phyloP scores from a whole-genome alignment of 2,329 filamentous ascomycete species.

The Clonostachys rhizophaga region DNA sequence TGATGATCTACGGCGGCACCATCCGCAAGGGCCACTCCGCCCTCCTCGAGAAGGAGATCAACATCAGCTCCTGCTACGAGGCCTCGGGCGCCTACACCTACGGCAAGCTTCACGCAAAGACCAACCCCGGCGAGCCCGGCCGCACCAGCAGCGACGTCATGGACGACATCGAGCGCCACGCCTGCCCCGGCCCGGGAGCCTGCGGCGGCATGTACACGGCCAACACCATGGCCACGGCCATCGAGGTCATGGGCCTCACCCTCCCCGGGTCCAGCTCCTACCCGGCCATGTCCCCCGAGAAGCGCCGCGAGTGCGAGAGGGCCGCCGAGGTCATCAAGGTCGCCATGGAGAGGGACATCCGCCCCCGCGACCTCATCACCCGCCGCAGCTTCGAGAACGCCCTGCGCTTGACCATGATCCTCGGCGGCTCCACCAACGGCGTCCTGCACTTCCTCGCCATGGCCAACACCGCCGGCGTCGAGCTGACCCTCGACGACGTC shows the following conservation, averaged over 20 bases:
- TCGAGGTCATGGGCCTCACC: constrained; percentile 85
- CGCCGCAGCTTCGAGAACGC: constrained; percentile 83
- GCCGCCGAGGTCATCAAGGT: constrained; percentile 72
- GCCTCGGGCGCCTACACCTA: constrained; percentile 80
- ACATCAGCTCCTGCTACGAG: constrained; percentile 86
- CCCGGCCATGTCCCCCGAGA: constrained; percentile 75
- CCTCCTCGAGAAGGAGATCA: constrained; percentile 73
- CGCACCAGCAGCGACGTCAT: constrained; percentile 74
- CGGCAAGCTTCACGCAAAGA: constrained; percentile 68
- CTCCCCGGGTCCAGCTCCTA: constrained; percentile 82
- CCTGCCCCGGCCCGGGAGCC: constrained; percentile 62
- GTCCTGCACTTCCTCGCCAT: constrained; percentile 88
- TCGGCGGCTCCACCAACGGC: constrained; percentile 88
- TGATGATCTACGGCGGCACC: constrained; percentile 94
- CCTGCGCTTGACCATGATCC: constrained; percentile 82
- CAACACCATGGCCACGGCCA: constrained; percentile 88
- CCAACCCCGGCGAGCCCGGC: constrained; percentile 53
- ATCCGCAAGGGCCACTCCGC: constrained; percentile 83
- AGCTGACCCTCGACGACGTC: constrained; percentile 76
- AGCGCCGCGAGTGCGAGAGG: constrained; percentile 81
- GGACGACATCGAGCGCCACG: constrained; percentile 74
- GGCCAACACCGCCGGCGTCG: constrained; percentile 77
- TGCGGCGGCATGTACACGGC: constrained; percentile 91
- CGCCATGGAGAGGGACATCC: constrained; percentile 80
- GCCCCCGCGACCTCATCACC: constrained; percentile 74